A percentile compares a stretch with the other conserved stretches of the same genome.
phyloP scores from a whole-genome alignment of 2,329 filamentous ascomycete species.

The Epichloe glyceriae region DNA sequence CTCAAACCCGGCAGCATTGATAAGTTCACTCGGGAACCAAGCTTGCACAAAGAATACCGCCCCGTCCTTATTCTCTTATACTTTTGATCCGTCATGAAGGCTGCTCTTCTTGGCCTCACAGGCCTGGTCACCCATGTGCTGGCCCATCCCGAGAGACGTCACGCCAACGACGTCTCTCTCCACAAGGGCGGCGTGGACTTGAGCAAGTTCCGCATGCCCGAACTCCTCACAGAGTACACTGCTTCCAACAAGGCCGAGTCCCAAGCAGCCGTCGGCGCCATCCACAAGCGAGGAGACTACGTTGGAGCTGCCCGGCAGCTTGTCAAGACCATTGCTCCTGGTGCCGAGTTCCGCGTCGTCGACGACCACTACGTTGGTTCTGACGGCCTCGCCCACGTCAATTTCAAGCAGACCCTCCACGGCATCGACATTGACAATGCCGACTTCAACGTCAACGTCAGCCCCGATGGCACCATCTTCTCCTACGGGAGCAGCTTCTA shows the following conservation, averaged over 20 bases:
- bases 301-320: slow-evolving; percentile 31
- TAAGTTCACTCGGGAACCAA: too few species aligned
- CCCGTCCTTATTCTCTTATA: background rate
- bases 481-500: slow-evolving; percentile 40
- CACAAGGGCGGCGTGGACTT: slow-evolving; percentile 20
- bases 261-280: slow-evolving; percentile 10
- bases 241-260: slow-evolving; percentile 10
- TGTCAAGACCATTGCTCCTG: slow-evolving; percentile 24
- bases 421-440: slow-evolving; percentile 48
- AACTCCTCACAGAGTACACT: slow-evolving; percentile 18
- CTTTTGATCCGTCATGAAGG: slow-evolving; percentile 16
- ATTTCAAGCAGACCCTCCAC: slow-evolving; percentile 46
- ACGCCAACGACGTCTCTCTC: slow-evolving; percentile 12
- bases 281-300: slow-evolving; percentile 21
- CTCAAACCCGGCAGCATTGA: too few species aligned
- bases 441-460: slow-evolving; percentile 47
- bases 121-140: slow-evolving; percentile 18
- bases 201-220: slow-evolving; percentile 19
- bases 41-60: background rate
- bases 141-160: slow-evolving; percentile 19
- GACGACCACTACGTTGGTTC: slow-evolving; percentile 39
- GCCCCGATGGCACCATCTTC: slow-evolving; percentile 40
- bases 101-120: slow-evolving; percentile 19
- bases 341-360: slow-evolving; percentile 34
- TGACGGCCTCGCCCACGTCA: slow-evolving; percentile 43